phyloP scores from a whole-genome alignment of 306 rosid genomes.

The Vachellia pachyceras region DNA sequence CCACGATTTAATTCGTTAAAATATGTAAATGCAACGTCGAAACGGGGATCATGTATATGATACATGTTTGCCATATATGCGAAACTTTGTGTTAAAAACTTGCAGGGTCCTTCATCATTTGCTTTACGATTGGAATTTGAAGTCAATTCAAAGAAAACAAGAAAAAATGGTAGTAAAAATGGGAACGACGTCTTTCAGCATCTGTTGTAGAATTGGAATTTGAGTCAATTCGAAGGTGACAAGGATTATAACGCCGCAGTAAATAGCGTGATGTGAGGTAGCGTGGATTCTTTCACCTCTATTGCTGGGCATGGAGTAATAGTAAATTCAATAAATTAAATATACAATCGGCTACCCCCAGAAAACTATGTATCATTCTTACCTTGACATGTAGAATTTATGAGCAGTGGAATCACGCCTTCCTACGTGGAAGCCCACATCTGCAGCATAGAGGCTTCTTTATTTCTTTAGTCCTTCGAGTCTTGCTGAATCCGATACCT shows the following conservation, averaged over 20 bases:
- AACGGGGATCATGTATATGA: not conserved
- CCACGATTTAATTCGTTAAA: not conserved
- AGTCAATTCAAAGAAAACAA: not conserved
- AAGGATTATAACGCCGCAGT: not conserved
- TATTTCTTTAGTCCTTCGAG: slow-evolving; percentile 5
- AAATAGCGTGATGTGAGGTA: not conserved
- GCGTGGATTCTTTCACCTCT: not conserved
- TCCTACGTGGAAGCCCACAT: slow-evolving; percentile 25
- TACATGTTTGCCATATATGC: not conserved
- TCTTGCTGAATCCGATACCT: slow-evolving; percentile 40
- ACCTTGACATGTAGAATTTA: not conserved
- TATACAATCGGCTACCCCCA: not conserved
- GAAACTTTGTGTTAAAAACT: not conserved
- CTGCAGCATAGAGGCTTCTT: not conserved
- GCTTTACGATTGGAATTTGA: not conserved
- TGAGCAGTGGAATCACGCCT: slow-evolving; percentile 39
- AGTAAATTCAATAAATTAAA: slow-evolving; percentile 15
- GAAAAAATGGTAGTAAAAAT: not conserved
- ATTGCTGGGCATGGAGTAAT: not conserved
- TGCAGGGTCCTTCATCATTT: not conserved
- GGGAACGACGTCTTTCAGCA: not conserved
- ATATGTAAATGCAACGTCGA: not conserved
- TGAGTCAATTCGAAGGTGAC: not conserved
- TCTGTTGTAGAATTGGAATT: not conserved
- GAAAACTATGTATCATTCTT: slow-evolving; percentile 27